Evolutionary conservation across 176 grass and related monocot genomes (phyloP).

Genomic region (Juncus effusus): DNA sequence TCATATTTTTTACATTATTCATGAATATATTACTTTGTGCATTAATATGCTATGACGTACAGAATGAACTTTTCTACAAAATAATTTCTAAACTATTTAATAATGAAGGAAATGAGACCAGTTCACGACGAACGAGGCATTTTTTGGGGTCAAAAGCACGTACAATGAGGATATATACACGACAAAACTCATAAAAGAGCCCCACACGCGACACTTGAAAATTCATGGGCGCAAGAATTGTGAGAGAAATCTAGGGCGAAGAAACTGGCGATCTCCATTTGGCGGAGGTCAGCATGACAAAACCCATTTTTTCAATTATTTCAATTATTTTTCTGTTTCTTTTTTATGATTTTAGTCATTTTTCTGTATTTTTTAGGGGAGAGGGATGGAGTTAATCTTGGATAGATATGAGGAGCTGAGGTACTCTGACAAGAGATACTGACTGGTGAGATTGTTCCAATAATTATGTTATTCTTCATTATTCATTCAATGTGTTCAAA

Average conservation of each 20-base stretch:
- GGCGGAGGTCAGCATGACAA: slow-evolving; percentile 57
- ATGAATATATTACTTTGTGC: no score
- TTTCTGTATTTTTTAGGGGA: slow-evolving; percentile 50
- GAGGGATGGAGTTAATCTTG: slow-evolving; percentile 59
- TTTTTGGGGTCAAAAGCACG: slow-evolving; percentile 98
- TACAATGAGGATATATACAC: slow-evolving; percentile 99
- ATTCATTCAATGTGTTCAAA: no score
- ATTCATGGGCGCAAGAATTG: slow-evolving; percentile 76
- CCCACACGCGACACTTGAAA: slow-evolving; percentile 87
- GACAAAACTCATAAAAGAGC: slow-evolving; percentile 91
- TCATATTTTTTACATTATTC: no score
- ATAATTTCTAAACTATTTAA: slow-evolving; percentile 1
- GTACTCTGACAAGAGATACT: slow-evolving; percentile 70
- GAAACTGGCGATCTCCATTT: slow-evolving; percentile 87
- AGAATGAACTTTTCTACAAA: no score
- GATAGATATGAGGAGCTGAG: slow-evolving; percentile 88
- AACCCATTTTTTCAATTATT: background rate
- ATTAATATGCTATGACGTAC: no score
- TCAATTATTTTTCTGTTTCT: slow-evolving; percentile 1
- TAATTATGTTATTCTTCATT: no score
- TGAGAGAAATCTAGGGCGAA: slow-evolving; percentile 92
- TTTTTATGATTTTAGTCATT: slow-evolving; percentile 17
- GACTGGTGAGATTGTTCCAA: slow-evolving; percentile 25
- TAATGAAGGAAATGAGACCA: slow-evolving; percentile 86
- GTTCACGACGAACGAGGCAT: slow-evolving; percentile 77